Percentiles rank a stretch among this genome's conserved stretches.
Conservation (phyloP, 2,329 filamentous ascomycete species). For the Penicillium brevicompactum region DNA sequence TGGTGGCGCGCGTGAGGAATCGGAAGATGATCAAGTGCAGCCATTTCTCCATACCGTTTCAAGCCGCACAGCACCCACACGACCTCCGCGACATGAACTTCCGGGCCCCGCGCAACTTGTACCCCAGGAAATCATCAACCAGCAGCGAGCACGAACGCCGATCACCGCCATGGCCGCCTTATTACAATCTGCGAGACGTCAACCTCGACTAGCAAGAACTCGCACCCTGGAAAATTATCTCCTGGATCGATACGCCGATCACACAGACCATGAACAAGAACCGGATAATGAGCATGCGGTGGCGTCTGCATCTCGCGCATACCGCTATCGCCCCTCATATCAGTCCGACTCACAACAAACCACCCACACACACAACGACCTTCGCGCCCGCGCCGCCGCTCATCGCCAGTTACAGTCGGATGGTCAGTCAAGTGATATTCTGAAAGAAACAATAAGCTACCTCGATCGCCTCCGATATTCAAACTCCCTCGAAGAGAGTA, state of each 20-base stretch:
- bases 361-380: slow-evolving; percentile 34
- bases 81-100: slow-evolving; percentile 28
- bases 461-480: slow-evolving; percentile 60
- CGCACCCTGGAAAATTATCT: slow-evolving; percentile 45
- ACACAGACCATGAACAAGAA: slow-evolving; percentile 29
- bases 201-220: slow-evolving; percentile 40
- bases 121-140: not conserved
- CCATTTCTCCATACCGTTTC: slow-evolving; percentile 28
- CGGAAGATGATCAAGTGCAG: slow-evolving; percentile 33
- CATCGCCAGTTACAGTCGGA: slow-evolving; percentile 40
- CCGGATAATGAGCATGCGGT: slow-evolving; percentile 25
- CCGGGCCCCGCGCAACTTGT: slow-evolving; percentile 21
- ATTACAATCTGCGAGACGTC: slow-evolving; percentile 44
- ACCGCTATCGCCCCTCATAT: slow-evolving; percentile 35
- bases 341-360: slow-evolving; percentile 31
- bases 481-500: slow-evolving; percentile 56
- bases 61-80: slow-evolving; percentile 25
- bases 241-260: slow-evolving; percentile 37
- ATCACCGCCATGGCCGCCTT: slow-evolving; percentile 41
- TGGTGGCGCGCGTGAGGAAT: slow-evolving; percentile 25
- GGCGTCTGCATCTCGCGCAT: slow-evolving; percentile 24
- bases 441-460: slow-evolving; percentile 65
- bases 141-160: slow-evolving; percentile 21
- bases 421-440: slow-evolving; percentile 36
- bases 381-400: slow-evolving; percentile 38